Evolutionary conservation across 1,284 basidiomycete genomes (phyloP).

Genomic region (Heliocybe sulcata): DNA sequence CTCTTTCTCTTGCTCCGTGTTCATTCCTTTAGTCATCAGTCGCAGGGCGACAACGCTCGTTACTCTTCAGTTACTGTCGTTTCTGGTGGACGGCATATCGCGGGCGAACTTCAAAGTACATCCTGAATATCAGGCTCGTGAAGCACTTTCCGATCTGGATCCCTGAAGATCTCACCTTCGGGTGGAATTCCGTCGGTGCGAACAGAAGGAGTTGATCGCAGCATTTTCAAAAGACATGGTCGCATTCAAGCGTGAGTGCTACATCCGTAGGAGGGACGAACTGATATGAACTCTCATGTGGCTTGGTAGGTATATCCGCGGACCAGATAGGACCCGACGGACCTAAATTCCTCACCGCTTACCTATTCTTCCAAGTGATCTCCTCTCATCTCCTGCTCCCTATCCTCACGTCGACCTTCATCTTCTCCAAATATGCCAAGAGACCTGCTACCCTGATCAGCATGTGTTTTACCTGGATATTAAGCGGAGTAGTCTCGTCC

Average conservation of each 20-base stretch:
- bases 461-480: slow-evolving; percentile 43
- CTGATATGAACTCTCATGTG: neutral
- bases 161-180: no score
- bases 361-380: slow-evolving; percentile 38
- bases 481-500: slow-evolving; percentile 24
- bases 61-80: neutral
- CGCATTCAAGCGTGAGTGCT: no score
- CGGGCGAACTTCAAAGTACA: neutral
- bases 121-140: neutral
- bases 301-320: neutral
- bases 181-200: no score
- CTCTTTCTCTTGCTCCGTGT: neutral
- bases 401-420: slow-evolving; percentile 37
- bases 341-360: slow-evolving; percentile 18
- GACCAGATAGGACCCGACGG: neutral
- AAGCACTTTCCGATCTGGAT: no score
- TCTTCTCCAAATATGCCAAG: slow-evolving; percentile 30
- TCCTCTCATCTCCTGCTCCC: slow-evolving; percentile 43
- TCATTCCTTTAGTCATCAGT: neutral
- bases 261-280: neutral
- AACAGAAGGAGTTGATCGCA: no score
- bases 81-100: neutral
- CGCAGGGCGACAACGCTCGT: neutral
- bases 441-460: slow-evolving; percentile 44
- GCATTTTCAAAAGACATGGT: no score